These are phyloP conservation scores for Calendula officinalis DNA, from an alignment of 129 eudicot species.

Conservation along the genomic window DNA sequence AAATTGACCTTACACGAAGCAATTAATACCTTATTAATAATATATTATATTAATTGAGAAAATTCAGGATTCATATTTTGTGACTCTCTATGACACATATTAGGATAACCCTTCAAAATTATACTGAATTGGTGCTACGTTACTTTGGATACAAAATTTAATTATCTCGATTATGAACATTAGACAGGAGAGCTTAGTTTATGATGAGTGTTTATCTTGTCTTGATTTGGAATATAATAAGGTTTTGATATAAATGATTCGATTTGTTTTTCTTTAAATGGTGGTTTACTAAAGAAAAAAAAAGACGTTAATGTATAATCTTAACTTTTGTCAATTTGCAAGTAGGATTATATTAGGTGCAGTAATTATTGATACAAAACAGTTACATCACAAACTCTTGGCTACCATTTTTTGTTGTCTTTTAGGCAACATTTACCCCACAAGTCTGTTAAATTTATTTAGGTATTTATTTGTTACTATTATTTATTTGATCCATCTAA, in stretches of 20 bases:
- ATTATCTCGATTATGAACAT: neutral
- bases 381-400: constrained; percentile 14
- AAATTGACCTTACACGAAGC: too few species aligned
- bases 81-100: too few species aligned
- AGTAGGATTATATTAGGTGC: constrained; percentile 28
- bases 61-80: too few species aligned
- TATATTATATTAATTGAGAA: too few species aligned
- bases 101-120: too few species aligned
- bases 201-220: neutral
- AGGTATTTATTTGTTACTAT: too few species aligned
- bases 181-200: neutral
- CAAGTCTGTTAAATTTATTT: neutral
- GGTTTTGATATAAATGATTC: neutral
- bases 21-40: too few species aligned
- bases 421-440: neutral
- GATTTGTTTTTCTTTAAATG: neutral
- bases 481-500: too few species aligned
- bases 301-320: constrained; percentile 6
- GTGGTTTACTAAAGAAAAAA: neutral
- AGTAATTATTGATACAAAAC: constrained; percentile 16
- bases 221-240: neutral
- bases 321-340: constrained; percentile 16
- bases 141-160: neutral
- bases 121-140: neutral
- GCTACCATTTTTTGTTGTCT: constrained; percentile 5